phyloP scores from a whole-genome alignment of 2,329 filamentous ascomycete species.

The Blastomyces parvus region DNA sequence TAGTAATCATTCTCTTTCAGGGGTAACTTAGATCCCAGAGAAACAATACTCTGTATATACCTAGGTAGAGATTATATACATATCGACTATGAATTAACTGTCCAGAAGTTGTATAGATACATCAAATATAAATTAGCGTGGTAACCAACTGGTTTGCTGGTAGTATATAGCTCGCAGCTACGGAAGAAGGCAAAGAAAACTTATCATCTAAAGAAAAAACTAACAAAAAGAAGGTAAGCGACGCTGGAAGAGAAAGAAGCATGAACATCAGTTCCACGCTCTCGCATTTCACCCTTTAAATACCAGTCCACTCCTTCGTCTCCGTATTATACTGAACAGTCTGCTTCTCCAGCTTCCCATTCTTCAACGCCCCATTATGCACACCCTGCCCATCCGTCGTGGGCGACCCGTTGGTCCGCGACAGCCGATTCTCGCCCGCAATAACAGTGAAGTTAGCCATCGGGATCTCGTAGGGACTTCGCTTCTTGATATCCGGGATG shows the following conservation, averaged over 20 bases:
- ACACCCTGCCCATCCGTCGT: conserved; percentile 36
- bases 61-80: neutral
- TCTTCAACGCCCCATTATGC: conserved; percentile 18
- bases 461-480: conserved; percentile 1
- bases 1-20: no score
- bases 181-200: neutral
- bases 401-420: conserved; percentile 29
- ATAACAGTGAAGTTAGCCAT: conserved; percentile 41
- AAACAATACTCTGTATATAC: no score
- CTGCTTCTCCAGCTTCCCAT: conserved; percentile 19
- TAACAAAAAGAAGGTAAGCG: neutral
- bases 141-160: neutral
- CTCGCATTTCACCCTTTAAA: neutral
- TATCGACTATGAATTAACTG: neutral
- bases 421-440: conserved; percentile 50
- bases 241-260: neutral
- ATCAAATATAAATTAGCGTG: neutral
- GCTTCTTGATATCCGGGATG: conserved; percentile 38
- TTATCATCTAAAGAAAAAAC: neutral
- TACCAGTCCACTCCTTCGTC: conserved; percentile 21
- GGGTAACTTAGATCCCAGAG: no score
- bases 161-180: neutral
- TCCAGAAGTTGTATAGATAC: neutral
- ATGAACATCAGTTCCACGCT: neutral
- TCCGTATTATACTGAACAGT: conserved; percentile 28